Conservation (phyloP, 148 eudicot genomes). For the Spergularia marina region DNA sequence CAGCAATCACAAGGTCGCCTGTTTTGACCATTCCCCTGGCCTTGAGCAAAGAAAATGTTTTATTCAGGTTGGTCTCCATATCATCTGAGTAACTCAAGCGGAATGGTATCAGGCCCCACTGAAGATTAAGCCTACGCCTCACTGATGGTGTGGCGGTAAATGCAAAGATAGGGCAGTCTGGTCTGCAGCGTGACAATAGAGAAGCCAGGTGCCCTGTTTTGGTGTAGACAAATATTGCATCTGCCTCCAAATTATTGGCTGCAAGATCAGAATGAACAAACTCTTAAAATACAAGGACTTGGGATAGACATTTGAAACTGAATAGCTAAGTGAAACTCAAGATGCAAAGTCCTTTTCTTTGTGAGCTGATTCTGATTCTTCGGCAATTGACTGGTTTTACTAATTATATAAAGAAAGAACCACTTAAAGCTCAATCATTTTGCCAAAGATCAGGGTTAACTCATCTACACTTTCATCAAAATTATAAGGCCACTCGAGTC, state of each 20-base stretch:
- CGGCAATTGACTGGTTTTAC: too few relatives aligned
- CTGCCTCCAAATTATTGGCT: conserved; percentile 90
- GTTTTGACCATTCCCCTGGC: conserved; percentile 95
- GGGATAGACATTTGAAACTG: too few relatives aligned
- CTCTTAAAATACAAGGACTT: not conserved
- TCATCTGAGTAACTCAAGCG: conserved; percentile 89
- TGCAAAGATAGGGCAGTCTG: conserved; percentile 96
- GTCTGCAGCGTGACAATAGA: conserved; percentile 87
- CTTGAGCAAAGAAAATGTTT: conserved; percentile 81
- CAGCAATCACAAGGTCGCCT: conserved; percentile 93
- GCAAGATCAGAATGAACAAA: conserved; percentile 31
- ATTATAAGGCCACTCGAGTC: not conserved
- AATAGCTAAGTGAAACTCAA: too few relatives aligned
- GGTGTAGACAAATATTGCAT: conserved; percentile 86
- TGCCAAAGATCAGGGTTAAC: too few relatives aligned
- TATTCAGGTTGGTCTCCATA: conserved; percentile 89
- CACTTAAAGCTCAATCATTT: too few relatives aligned
- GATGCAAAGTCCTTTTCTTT: too few relatives aligned
- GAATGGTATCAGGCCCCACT: conserved; percentile 97
- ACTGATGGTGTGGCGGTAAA: conserved; percentile 69
- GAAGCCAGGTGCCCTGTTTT: conserved; percentile 94
- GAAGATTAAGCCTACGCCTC: conserved; percentile 81
- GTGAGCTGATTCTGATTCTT: too few relatives aligned
- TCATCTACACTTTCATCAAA: not conserved
- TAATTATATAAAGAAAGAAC: too few relatives aligned